phyloP scores from a whole-genome alignment of 2,329 filamentous ascomycete species.

The Berkeleyomyces basicola region DNA sequence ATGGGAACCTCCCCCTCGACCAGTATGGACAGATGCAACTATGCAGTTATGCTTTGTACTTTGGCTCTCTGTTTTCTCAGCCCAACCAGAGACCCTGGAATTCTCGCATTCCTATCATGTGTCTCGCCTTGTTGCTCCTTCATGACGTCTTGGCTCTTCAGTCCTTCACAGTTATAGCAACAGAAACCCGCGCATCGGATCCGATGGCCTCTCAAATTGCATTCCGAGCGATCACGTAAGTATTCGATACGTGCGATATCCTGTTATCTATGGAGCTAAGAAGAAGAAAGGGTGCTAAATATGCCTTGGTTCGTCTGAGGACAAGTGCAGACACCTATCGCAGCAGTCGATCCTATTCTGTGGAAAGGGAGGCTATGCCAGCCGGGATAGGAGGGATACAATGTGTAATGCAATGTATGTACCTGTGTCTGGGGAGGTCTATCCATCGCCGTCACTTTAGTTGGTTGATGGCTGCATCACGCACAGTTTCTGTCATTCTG shows the following conservation, averaged over 20 bases:
- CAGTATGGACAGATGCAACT: too few species aligned
- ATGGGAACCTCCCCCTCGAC: too few species aligned
- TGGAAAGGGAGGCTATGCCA: too few species aligned
- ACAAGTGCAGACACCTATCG: too few species aligned
- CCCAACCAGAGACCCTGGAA: background rate
- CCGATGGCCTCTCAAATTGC: background rate
- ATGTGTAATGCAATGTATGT: too few species aligned
- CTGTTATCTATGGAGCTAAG: background rate
- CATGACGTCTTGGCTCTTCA: background rate
- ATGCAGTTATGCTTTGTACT: too few species aligned
- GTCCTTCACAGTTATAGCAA: background rate
- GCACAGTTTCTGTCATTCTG: too few species aligned
- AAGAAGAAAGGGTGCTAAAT: background rate
- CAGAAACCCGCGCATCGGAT: background rate
- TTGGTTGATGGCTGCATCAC: too few species aligned
- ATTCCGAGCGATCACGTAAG: background rate
- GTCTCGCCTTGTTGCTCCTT: constrained; percentile 1
- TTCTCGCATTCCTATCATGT: background rate
- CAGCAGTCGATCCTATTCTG: background rate
- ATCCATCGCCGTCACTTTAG: too few species aligned
- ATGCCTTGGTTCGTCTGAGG: background rate
- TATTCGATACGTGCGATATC: background rate
- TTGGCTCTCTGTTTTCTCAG: too few species aligned
- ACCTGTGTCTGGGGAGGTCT: too few species aligned
- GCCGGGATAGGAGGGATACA: too few species aligned